Percentiles rank a stretch among this genome's conserved stretches.
These are phyloP conservation scores for Malus sylvestris DNA, from an alignment of 306 rosid genomes.

Conservation along the genomic window DNA sequence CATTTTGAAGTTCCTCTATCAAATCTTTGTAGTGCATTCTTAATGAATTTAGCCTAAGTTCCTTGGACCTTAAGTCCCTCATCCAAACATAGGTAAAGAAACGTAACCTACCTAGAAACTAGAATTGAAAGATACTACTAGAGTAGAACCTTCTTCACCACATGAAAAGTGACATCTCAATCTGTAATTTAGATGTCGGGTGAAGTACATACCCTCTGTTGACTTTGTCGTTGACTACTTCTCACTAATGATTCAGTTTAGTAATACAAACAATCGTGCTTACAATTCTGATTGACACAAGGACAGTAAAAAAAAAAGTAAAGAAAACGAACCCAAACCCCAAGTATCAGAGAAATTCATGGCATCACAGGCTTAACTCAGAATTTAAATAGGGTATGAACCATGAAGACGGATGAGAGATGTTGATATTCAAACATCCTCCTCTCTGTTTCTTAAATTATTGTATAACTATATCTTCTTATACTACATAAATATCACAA, in stretches of 20 bases:
- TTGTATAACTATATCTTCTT: not conserved
- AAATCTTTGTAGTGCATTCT: too few species aligned
- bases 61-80: too few species aligned
- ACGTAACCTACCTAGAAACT: too few species aligned
- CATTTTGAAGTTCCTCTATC: too few species aligned
- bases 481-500: not conserved
- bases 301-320: not conserved
- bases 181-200: not conserved
- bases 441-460: not conserved
- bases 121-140: too few species aligned
- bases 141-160: too few species aligned
- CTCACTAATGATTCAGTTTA: not conserved
- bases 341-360: not conserved
- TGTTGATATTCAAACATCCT: not conserved
- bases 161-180: not conserved
- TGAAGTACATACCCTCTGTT: not conserved
- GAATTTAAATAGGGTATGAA: not conserved
- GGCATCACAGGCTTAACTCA: not conserved
- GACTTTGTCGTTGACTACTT: not conserved
- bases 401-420: not conserved
- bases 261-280: not conserved
- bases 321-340: not conserved
- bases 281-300: not conserved
- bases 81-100: too few species aligned
- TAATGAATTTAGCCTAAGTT: too few species aligned